These are phyloP conservation scores for Hirschioporus abietinus DNA, from an alignment of 768 basidiomycete species.

Conservation along the genomic window DNA sequence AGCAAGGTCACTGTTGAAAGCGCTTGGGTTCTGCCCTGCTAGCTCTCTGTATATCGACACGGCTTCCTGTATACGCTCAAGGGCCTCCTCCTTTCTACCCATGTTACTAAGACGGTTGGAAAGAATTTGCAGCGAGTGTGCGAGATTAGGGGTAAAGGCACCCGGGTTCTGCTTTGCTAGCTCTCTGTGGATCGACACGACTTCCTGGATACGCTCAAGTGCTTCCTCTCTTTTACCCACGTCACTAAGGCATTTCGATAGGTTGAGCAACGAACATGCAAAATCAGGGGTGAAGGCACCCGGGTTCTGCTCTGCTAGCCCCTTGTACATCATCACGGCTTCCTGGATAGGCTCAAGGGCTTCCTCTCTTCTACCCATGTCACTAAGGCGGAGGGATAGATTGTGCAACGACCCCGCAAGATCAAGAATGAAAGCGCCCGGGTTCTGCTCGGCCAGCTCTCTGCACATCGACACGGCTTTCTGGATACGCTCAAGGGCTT, in stretches of 20 bases:
- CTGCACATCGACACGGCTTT: constrained; percentile 10
- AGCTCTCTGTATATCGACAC: constrained; percentile 9
- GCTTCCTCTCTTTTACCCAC: too few species aligned
- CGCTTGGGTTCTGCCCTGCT: constrained; percentile 5
- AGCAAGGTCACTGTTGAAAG: constrained; percentile 11
- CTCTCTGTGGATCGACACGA: neutral
- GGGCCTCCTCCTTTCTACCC: constrained; percentile 8
- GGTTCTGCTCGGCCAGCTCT: constrained; percentile 7
- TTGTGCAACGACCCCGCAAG: constrained; percentile 10
- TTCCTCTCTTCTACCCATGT: constrained; percentile 8
- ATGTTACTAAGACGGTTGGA: constrained; percentile 6
- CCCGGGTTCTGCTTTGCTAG: neutral
- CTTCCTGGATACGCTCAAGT: too few species aligned
- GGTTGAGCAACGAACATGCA: too few species aligned
- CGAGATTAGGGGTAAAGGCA: constrained; percentile 8
- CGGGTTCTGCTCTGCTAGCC: neutral
- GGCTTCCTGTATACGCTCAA: constrained; percentile 10
- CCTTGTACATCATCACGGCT: neutral
- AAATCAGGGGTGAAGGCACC: too few species aligned
- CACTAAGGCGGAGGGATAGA: constrained; percentile 8
- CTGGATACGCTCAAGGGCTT: constrained; percentile 9
- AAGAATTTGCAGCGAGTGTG: constrained; percentile 10
- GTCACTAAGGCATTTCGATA: too few species aligned
- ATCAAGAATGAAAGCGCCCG: constrained; percentile 8
- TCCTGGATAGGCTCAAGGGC: constrained; percentile 8